Conservation (phyloP, 805 yeast species). For the Pachysolen tannophilus region DNA sequence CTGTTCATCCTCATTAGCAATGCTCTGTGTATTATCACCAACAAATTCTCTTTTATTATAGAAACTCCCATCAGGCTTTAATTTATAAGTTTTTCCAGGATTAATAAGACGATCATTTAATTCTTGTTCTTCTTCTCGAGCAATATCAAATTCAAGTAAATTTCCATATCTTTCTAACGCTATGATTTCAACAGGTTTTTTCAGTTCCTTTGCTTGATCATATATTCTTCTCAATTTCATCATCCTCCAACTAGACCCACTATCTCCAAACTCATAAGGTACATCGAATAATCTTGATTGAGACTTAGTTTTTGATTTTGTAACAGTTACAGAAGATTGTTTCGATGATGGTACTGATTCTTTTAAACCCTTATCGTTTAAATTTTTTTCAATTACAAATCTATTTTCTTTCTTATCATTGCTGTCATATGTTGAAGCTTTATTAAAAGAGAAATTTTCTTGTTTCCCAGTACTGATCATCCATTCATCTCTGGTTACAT, state of each 20-base stretch:
- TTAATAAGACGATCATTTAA: conserved; percentile 14
- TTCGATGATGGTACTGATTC: background rate
- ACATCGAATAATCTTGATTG: conserved; percentile 11
- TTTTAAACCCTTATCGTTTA: background rate
- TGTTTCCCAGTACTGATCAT: conserved; percentile 1
- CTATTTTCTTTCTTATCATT: background rate
- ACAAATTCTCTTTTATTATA: conserved; percentile 14
- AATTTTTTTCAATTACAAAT: background rate
- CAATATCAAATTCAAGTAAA: conserved; percentile 19
- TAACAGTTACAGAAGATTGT: background rate
- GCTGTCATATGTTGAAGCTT: background rate
- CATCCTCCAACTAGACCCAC: conserved; percentile 30
- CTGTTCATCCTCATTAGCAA: conserved; percentile 4
- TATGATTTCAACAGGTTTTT: conserved; percentile 14
- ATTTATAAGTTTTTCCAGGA: conserved; percentile 9
- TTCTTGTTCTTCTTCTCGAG: conserved; percentile 25
- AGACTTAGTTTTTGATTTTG: background rate
- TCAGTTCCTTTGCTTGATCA: conserved; percentile 14
- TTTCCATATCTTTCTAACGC: conserved; percentile 23
- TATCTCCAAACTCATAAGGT: conserved; percentile 28
- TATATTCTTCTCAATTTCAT: conserved; percentile 22
- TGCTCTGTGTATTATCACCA: too few relatives aligned
- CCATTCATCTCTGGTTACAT: conserved; percentile 7
- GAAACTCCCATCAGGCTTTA: conserved; percentile 18
- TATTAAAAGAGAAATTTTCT: background rate